Base-by-base conservation (phyloP, 805 yeast genomes). In the Tetrapisispora namnaoensis region DNA sequence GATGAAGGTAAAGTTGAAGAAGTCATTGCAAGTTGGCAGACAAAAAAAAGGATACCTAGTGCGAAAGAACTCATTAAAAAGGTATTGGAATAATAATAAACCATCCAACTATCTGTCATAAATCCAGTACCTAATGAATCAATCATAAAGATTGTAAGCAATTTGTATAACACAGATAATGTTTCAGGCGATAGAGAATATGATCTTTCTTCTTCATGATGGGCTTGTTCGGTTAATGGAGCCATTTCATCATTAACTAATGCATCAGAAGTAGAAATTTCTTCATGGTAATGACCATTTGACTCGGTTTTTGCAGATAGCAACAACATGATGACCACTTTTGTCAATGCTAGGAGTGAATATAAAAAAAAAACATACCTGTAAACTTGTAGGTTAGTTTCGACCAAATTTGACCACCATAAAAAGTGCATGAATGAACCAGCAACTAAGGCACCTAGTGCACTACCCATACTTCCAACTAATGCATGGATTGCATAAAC, bases 41-140 rank as follows among this genome's bases (percentile, higher is more conserved):
- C 53, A 56, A 85, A 85, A 62, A 86, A 86, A 28, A 88, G 67
- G 1, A 74, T 54, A 5, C 96, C 96, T 42, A 88, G 66, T 0
- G 73, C 64, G 0, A 81, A 67, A 3, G 89, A 79, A 1, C 80
- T 63, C 28, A 79, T 66, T 1, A 63, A 54, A 56, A 82, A 88
- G 14, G 70, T 64, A 35, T 73, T 74, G 49, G 79, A 77, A 70
- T 86, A 82, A 66, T 86, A 89, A 62, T 83, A 89, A 37, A 88
- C 87, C 40, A 84, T 74, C 96, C 96, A 90, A 1, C 95, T 83
- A 42, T 81, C 72, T 2, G 95, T 82, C 88, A 88, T 84, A 65
- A 89, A 84, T 1, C 96, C 96, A 53, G 79, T 80, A 0, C 95
- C 96, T 45, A 89, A 73, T 1, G 96, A 87, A 64, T 89, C 97